Evolutionary conservation across 2,329 filamentous ascomycete species (phyloP).

Genomic region (Dendrostoma leiphaemia): DNA sequence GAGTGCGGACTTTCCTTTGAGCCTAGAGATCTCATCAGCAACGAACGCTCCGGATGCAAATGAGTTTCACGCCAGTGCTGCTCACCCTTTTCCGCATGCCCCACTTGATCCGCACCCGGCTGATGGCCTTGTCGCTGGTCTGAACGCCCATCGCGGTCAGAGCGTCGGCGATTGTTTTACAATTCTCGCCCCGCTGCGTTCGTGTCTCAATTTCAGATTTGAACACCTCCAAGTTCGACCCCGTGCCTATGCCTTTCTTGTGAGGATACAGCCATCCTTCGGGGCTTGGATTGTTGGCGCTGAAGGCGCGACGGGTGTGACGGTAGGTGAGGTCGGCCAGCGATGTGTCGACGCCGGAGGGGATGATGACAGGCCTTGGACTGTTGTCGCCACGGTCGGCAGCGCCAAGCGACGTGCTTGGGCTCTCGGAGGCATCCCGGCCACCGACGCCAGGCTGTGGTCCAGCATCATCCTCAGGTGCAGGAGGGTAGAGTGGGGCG

Average conservation of each 20-base stretch:
- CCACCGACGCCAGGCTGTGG: no score
- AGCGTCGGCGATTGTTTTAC: constrained; percentile 21
- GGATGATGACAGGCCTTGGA: background rate
- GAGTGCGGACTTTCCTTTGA: constrained; percentile 18
- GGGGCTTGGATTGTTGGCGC: constrained; percentile 10
- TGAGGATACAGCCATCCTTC: constrained; percentile 16
- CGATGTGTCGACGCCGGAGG: background rate
- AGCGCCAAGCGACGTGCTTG: no score
- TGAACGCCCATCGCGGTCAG: constrained; percentile 19
- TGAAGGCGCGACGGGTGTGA: background rate
- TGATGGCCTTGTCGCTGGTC: constrained; percentile 20
- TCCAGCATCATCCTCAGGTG: background rate
- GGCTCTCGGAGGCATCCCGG: no score
- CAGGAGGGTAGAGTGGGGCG: background rate
- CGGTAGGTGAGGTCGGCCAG: constrained; percentile 9
- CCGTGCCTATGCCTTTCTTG: constrained; percentile 15
- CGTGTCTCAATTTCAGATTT: constrained; percentile 19
- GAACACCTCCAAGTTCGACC: constrained; percentile 18
- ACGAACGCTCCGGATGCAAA: background rate
- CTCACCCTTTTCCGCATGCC: constrained; percentile 21
- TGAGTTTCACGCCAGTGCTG: background rate
- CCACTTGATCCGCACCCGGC: constrained; percentile 21
- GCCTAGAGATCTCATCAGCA: constrained; percentile 10
- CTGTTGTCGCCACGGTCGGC: background rate
- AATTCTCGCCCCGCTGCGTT: constrained; percentile 21